Conservation (phyloP, 805 yeast species). For the Trichomonascus vanleenenianus region DNA sequence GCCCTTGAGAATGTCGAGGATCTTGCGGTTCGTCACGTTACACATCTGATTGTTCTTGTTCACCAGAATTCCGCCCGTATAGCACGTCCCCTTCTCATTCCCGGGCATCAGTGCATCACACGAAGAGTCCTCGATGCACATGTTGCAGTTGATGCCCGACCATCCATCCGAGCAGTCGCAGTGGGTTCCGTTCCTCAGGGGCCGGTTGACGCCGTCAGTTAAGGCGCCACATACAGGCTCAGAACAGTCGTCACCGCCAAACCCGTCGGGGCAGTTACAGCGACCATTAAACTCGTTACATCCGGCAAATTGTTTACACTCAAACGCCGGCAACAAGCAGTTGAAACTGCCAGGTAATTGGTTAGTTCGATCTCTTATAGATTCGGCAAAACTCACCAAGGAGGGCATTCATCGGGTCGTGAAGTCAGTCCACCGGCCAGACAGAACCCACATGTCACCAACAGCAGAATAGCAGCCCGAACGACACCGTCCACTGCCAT, state of each 20-base stretch:
- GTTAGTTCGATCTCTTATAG: background rate
- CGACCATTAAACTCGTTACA: constrained; percentile 85
- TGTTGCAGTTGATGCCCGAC: constrained; percentile 87
- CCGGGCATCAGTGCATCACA: constrained; percentile 89
- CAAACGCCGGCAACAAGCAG: constrained; percentile 85
- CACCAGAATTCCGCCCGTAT: constrained; percentile 74
- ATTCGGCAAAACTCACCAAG: constrained; percentile 13
- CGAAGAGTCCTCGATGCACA: constrained; percentile 64
- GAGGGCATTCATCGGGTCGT: constrained; percentile 14
- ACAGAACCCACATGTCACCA: no score
- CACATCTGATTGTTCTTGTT: constrained; percentile 83
- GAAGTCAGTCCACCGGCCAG: constrained; percentile 11
- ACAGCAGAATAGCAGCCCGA: no score
- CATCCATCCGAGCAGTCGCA: constrained; percentile 84
- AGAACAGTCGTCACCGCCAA: constrained; percentile 89
- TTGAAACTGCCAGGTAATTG: constrained; percentile 55
- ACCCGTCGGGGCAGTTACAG: constrained; percentile 89
- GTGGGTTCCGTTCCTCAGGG: constrained; percentile 41
- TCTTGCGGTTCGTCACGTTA: constrained; percentile 83
- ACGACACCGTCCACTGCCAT: no score
- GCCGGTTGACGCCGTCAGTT: constrained; percentile 57
- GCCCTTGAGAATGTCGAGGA: constrained; percentile 70
- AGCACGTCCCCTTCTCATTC: constrained; percentile 80
- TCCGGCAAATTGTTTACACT: constrained; percentile 81
- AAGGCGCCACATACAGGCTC: constrained; percentile 82